These are phyloP conservation scores for Kodamaea lidongshanica DNA, from an alignment of 805 yeast genomes.

Conservation along the genomic window DNA sequence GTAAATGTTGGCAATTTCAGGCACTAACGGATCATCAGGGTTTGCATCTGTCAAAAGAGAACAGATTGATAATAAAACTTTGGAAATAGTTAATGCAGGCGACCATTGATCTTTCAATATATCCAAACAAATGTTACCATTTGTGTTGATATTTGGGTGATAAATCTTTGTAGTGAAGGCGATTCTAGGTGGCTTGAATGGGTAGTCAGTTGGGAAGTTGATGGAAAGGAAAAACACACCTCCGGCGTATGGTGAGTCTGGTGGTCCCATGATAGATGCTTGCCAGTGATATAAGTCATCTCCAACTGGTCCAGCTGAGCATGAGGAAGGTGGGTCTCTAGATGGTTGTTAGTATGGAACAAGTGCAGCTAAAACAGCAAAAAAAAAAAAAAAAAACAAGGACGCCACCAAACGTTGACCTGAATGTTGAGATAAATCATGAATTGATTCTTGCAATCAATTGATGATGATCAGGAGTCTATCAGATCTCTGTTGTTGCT, in stretches of 20 bases:
- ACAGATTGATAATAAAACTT: constrained; percentile 89
- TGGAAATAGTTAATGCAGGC: constrained; percentile 94
- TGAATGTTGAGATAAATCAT: too few species aligned
- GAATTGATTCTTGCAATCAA: too few species aligned
- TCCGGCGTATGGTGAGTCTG: constrained; percentile 83
- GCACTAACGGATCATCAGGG: constrained; percentile 98
- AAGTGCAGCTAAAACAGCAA: too few species aligned
- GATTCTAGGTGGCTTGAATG: constrained; percentile 94
- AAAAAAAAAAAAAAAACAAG: too few species aligned
- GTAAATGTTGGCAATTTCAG: constrained; percentile 95
- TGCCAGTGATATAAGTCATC: constrained; percentile 99
- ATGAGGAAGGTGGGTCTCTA: constrained; percentile 97
- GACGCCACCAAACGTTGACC: too few species aligned
- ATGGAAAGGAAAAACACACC: constrained; percentile 95
- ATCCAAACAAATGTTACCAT: constrained; percentile 94
- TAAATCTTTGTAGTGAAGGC: constrained; percentile 90
- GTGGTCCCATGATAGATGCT: constrained; percentile 98
- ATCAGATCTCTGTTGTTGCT: too few species aligned
- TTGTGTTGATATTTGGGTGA: constrained; percentile 94
- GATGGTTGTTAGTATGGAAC: constrained; percentile 13
- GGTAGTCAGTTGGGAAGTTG: constrained; percentile 98
- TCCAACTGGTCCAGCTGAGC: constrained; percentile 98
- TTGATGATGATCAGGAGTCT: too few species aligned
- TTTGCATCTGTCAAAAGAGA: constrained; percentile 95
- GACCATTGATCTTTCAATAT: constrained; percentile 98